phyloP scores from a whole-genome alignment of 441 rosid genomes.

The Eutrema salsugineum region DNA sequence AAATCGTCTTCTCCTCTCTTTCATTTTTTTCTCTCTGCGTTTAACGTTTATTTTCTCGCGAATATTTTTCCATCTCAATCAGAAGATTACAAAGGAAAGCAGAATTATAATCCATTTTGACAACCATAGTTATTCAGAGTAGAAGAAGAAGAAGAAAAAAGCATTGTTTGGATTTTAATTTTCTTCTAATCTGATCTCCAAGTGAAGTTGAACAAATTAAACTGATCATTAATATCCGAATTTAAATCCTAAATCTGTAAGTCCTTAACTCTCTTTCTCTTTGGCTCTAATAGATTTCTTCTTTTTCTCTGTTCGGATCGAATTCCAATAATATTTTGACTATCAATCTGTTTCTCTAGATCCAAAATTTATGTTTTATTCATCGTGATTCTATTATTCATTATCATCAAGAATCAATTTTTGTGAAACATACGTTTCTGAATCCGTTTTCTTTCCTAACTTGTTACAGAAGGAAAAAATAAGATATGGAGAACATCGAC shows the following conservation, averaged over 20 bases:
- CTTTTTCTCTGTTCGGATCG: background rate
- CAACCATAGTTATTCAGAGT: background rate
- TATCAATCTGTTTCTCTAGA: background rate
- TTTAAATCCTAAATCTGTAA: slow-evolving; percentile 3
- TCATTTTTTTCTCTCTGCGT: background rate
- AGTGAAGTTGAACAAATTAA: slow-evolving; percentile 13
- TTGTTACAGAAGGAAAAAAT: slow-evolving; percentile 18
- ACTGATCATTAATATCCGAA: slow-evolving; percentile 4
- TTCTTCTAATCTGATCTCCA: slow-evolving; percentile 3
- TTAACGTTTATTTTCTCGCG: background rate
- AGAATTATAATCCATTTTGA: too few relatives aligned
- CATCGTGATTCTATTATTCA: too few relatives aligned
- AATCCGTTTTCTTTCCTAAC: slow-evolving; percentile 11
- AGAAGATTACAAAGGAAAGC: background rate
- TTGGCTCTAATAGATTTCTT: background rate
- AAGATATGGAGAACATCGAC: slow-evolving; percentile 24
- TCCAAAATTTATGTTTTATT: background rate
- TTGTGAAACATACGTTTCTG: background rate
- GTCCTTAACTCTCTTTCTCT: background rate
- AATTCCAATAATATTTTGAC: background rate
- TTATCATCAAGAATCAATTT: background rate
- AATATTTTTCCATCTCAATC: background rate
- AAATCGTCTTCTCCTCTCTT: slow-evolving; percentile 17
- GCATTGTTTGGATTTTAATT: too few relatives aligned
- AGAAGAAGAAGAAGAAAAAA: too few relatives aligned